These are phyloP conservation scores for Urostyla sp. DNA, from an alignment of 73 alveolate genomes.

Conservation along the genomic window DNA sequence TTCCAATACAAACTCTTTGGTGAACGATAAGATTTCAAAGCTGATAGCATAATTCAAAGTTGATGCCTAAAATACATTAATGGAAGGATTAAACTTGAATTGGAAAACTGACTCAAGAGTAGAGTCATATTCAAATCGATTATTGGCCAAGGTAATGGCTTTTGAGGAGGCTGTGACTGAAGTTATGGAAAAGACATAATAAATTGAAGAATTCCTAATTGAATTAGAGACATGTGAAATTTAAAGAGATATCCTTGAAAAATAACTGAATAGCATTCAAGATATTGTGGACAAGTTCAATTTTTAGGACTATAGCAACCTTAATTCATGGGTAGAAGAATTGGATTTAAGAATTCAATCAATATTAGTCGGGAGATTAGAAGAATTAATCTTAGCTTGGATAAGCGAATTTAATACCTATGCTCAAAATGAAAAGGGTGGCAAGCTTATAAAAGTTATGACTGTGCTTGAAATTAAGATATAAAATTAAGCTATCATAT, in stretches of 20 bases:
- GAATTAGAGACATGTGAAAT: slow-evolving; percentile 63
- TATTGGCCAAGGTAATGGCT: slow-evolving; percentile 82
- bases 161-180: slow-evolving; percentile 92
- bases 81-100: slow-evolving; percentile 72
- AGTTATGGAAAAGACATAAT: slow-evolving; percentile 75
- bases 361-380: slow-evolving; percentile 81
- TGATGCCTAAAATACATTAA: slow-evolving; percentile 73
- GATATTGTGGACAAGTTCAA: slow-evolving; percentile 85
- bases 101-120: slow-evolving; percentile 89
- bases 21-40: slow-evolving; percentile 82
- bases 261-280: slow-evolving; percentile 80
- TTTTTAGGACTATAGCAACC: slow-evolving; percentile 88
- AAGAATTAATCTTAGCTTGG: slow-evolving; percentile 82
- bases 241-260: slow-evolving; percentile 9
- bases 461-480: slow-evolving; percentile 89
- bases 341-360: slow-evolving; percentile 86
- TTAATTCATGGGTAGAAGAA: slow-evolving; percentile 89
- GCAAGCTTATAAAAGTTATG: slow-evolving; percentile 64
- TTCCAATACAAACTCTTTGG: slow-evolving; percentile 76
- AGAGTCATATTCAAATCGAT: slow-evolving; percentile 72
- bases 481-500: slow-evolving; percentile 82
- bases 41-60: slow-evolving; percentile 87
- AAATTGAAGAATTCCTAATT: slow-evolving; percentile 66
- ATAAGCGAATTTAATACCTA: slow-evolving; percentile 77
- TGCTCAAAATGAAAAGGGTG: slow-evolving; percentile 71